A percentile compares a stretch with the other conserved stretches of the same genome.
Evolutionary conservation across 306 rosid species (phyloP).

Genomic region (Mimosa bimucronata): DNA sequence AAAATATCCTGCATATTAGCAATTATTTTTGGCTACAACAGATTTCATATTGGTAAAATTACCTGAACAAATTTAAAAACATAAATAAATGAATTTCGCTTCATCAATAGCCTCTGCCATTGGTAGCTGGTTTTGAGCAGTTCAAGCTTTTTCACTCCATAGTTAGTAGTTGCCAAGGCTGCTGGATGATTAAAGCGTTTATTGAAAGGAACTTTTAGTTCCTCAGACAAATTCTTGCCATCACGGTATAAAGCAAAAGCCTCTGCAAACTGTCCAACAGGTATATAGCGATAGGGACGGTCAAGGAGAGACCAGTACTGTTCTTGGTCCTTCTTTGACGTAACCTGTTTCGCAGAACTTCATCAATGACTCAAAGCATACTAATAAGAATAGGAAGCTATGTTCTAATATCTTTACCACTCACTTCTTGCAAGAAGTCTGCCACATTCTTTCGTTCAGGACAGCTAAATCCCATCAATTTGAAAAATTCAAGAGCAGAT

Average conservation of each 20-base stretch:
- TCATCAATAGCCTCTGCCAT: conserved; percentile 90
- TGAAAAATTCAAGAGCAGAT: conserved; percentile 76
- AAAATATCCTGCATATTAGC: not conserved
- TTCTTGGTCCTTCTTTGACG: conserved; percentile 95
- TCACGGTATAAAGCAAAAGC: conserved; percentile 68
- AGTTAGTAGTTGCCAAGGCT: conserved; percentile 77
- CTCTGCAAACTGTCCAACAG: conserved; percentile 80
- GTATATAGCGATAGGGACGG: conserved; percentile 79
- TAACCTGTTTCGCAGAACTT: conserved; percentile 64
- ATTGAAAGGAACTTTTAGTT: conserved; percentile 74
- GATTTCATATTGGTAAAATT: conserved; percentile 6
- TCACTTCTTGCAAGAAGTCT: conserved; percentile 96
- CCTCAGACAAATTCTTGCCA: conserved; percentile 75
- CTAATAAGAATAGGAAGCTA: conserved; percentile 18
- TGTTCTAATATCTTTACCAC: conserved; percentile 38
- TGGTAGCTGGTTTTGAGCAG: conserved; percentile 80
- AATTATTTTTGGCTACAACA: conserved; percentile 5
- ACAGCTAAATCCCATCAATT: conserved; percentile 85
- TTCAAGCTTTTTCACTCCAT: conserved; percentile 65
- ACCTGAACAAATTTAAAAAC: conserved; percentile 97
- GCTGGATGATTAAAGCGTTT: conserved; percentile 90
- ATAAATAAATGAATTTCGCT: conserved; percentile 91
- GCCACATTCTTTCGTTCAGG: conserved; percentile 95
- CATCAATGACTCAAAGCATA: conserved; percentile 37
- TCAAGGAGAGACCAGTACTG: conserved; percentile 86